A percentile compares a stretch with the other conserved stretches of the same genome.
phyloP scores from a whole-genome alignment of 1,139 yeast species.

The Geotrichum candidum region DNA sequence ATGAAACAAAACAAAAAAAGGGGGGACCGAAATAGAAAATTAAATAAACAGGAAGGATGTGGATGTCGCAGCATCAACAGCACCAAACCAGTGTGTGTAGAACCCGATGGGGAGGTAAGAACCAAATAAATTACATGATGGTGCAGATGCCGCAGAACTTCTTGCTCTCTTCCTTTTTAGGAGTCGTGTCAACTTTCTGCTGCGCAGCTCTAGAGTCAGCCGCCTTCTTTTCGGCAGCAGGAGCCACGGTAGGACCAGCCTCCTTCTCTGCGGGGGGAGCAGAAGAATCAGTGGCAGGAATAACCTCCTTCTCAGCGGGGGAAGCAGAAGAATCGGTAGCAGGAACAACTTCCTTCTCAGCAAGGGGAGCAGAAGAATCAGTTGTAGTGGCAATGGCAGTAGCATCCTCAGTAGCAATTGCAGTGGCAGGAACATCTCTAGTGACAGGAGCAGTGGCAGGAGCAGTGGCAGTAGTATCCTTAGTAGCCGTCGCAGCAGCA shows the following conservation, averaged over 20 bases:
- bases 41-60: not conserved
- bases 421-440: not conserved
- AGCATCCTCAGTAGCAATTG: slow-evolving; percentile 12
- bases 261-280: slow-evolving; percentile 8
- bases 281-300: slow-evolving; percentile 15
- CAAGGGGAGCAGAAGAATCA: slow-evolving; percentile 15
- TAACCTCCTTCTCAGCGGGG: slow-evolving; percentile 4
- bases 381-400: slow-evolving; percentile 2
- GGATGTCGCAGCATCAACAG: too few relatives aligned
- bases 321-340: slow-evolving; percentile 15
- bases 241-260: slow-evolving; percentile 15
- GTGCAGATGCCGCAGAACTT: slow-evolving; percentile 23
- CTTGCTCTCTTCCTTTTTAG: slow-evolving; percentile 17
- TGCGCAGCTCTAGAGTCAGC: slow-evolving; percentile 13
- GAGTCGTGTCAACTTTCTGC: slow-evolving; percentile 8
- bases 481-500: too few relatives aligned
- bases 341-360: slow-evolving; percentile 9
- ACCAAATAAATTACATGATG: slow-evolving; percentile 17
- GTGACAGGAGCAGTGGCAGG: too few relatives aligned
- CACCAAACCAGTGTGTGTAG: too few relatives aligned
- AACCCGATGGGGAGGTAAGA: too few relatives aligned
- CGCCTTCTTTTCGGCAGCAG: slow-evolving; percentile 13
- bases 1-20: not conserved
- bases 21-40: not conserved
- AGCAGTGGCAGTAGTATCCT: too few relatives aligned